Evolutionary conservation across 495 filamentous ascomycete species (phyloP), one percentile per base, ranked within the genome.

Genomic region (Hypoxylon lienhwacheense): DNA sequence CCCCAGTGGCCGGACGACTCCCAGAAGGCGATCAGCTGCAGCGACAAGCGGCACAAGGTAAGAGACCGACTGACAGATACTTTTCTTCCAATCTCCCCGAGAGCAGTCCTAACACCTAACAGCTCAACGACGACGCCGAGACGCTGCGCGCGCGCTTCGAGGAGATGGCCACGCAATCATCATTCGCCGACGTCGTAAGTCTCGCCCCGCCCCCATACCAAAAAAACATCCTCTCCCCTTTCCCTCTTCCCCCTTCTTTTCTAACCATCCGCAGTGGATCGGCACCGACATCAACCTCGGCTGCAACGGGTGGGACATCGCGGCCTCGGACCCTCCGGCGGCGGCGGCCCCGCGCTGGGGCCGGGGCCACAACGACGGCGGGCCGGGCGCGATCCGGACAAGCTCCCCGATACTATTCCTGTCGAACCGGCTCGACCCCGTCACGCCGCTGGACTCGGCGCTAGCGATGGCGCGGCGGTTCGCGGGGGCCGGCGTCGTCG

Each of bases 331-430:
- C 22, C 69, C 66, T 3, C 66, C 69, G 3, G 70, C 70, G n/a
- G n/a, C n/a, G n/a, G n/a, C n/a, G n/a, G n/a, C n/a, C n/a, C n/a
- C n/a, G 69, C 53, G 62, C 5, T 72, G 69, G 70, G 66, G 64
- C 37, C n/a, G n/a, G n/a, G 62, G 69, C 35, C 47, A 69, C 21
- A 63, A 66, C 2, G 29, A 32, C 7, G 49, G 68, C 19, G 58
- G 59, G 15, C 57, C 66, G 1, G 35, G 59, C 3, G 59, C 67
- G 11, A 73, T 77, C 50, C 60, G 74, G 11, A 84, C 81, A 3
- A 70, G 75, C 0, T 77, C 81, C 53, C 84, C 83, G 0, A 57
- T 88, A 25, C 67, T 88, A 8, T 79, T 88, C 45, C 65, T 86
- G 1, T 77, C 74, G 40, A 86, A 81, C 60, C 74, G 70, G 0